These are phyloP conservation scores for Cornus suecica DNA, from an alignment of 148 eudicot genomes.

Conservation along the genomic window DNA sequence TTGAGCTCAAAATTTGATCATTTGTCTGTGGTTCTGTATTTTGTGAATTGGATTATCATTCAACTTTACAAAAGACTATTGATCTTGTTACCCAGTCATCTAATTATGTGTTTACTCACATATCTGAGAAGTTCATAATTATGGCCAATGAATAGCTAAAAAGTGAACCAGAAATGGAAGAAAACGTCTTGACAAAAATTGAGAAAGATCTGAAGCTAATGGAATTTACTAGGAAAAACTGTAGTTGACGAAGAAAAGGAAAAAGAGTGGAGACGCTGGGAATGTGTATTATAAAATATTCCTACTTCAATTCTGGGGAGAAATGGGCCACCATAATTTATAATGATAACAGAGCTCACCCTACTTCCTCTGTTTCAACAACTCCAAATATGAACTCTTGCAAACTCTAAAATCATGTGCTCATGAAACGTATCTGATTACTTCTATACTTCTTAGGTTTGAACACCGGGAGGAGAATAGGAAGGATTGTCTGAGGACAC, in stretches of 20 bases:
- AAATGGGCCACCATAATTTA: no score
- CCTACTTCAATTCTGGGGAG: neutral
- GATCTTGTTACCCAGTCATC: neutral
- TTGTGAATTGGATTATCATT: neutral
- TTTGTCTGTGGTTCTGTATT: neutral
- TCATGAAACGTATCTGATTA: neutral
- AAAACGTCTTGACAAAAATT: neutral
- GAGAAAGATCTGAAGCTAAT: neutral
- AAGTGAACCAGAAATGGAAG: neutral
- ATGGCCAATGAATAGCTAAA: neutral
- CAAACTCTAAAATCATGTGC: neutral
- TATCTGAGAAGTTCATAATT: neutral
- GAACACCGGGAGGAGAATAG: constrained; percentile 97
- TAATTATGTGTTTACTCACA: neutral
- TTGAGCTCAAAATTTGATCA: neutral
- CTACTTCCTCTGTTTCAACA: no score
- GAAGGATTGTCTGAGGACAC: constrained; percentile 91
- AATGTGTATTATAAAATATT: neutral
- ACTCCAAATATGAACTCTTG: neutral
- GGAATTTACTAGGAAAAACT: no score
- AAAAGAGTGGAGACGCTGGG: neutral
- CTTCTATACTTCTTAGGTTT: constrained; percentile 52
- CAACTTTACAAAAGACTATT: neutral
- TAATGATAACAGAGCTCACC: no score
- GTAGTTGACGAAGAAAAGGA: no score